Base-by-base conservation (phyloP, 2,329 filamentous ascomycete genomes). In the Fusarium tricinctum region DNA sequence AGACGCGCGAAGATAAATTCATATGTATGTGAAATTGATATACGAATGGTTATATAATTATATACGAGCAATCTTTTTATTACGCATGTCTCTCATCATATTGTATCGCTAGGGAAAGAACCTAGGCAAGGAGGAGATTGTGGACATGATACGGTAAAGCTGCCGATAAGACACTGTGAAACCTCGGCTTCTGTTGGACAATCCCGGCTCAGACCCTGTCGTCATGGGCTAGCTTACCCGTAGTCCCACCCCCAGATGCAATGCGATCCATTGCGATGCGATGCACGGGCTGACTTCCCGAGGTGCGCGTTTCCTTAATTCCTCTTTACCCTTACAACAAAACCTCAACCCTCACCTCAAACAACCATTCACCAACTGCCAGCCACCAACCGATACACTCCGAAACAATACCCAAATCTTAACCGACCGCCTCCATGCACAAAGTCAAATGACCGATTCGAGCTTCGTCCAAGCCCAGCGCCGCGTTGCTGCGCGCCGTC, bases 391-490 rank as follows among this genome's bases (percentile, higher is more conserved):
- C 38, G 47, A 39, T 23, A 30, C 35, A 45, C 20, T 26, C 44
- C 52, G 47, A 23, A 32, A 17, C 47, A 32, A 35, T 38, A 46
- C 38, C 40, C 30, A 39, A 38, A 46, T 17, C 42, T 38, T 19
- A 20, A 35, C n/a, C 52, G 40, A 60, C 47, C 51, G 22, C 63
- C 49, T 66, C 69, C 58, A 81, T 79, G 76, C 78, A 58, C 19
- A 30, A 72, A 62, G 60, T 63, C 69, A 70, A 70, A 86, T 86
- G 84, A 84, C 80, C 74, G 81, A 84, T 65, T 81, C 82, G 65
- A 92, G 92, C 81, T 97, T 97, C 81, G 91, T 92, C 79, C 91
- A 93, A 78, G 95, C 95, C 70, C 94, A 97, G 83, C 87, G 92
- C 81, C 92, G 94, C 78, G 89, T 97, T 63, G 87, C 91, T 70